Conservation (phyloP, 2,329 filamentous ascomycete species). For the Penicillium sp. region DNA sequence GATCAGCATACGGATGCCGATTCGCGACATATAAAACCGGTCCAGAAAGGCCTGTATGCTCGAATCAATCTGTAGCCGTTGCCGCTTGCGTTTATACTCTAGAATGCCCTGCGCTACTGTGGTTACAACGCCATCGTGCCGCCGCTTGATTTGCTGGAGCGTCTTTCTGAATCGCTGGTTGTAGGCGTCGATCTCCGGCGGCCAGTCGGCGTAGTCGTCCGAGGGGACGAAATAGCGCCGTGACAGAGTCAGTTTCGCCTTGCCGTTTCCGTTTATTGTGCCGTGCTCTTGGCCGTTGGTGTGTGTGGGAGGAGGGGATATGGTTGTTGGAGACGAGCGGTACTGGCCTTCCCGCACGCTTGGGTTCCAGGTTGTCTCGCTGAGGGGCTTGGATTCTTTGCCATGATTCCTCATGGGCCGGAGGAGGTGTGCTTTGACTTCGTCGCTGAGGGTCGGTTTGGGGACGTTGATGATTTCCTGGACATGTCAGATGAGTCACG, state of each 20-base stretch:
- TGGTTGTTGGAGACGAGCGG: constrained; percentile 43
- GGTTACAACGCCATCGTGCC: constrained; percentile 95
- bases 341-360: constrained; percentile 84
- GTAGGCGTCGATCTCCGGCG: constrained; percentile 88
- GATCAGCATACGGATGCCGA: constrained; percentile 98
- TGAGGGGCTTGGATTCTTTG: constrained; percentile 63
- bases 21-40: constrained; percentile 99
- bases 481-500: constrained; percentile 10
- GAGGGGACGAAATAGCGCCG: constrained; percentile 87
- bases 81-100: constrained; percentile 93
- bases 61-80: constrained; percentile 97
- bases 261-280: constrained; percentile 38
- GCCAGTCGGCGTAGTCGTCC: constrained; percentile 86
- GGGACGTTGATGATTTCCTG: constrained; percentile 85
- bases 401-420: constrained; percentile 47
- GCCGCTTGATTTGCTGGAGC: constrained; percentile 87
- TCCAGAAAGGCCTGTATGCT: constrained; percentile 97
- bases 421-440: constrained; percentile 75
- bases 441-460: constrained; percentile 69
- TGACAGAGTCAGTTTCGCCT: constrained; percentile 42
- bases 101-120: constrained; percentile 97
- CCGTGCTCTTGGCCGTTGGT: constrained; percentile 43
- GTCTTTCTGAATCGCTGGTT: constrained; percentile 87
- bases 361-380: constrained; percentile 83
- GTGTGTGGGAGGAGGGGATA: constrained; percentile 16